These are phyloP conservation scores for Biscutella laevigata DNA, from an alignment of 441 rosid species.

Conservation along the genomic window DNA sequence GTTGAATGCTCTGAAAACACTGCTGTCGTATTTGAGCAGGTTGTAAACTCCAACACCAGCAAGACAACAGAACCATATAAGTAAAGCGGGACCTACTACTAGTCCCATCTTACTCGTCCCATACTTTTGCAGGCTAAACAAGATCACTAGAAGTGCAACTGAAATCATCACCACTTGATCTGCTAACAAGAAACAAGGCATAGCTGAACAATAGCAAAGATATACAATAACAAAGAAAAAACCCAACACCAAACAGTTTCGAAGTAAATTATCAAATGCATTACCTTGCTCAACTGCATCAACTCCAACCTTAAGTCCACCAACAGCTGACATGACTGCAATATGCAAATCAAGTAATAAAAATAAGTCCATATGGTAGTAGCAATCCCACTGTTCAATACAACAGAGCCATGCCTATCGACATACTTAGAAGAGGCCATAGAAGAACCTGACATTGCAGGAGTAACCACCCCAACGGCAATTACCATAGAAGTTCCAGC, in stretches of 20 bases:
- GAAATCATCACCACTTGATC: constrained; percentile 84
- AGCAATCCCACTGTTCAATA: neutral
- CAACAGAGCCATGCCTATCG: constrained; percentile 9
- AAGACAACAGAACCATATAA: constrained; percentile 88
- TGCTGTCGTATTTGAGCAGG: constrained; percentile 62
- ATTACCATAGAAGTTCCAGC: constrained; percentile 94
- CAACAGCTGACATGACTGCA: constrained; percentile 93
- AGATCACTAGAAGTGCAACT: constrained; percentile 78
- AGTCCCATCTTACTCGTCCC: constrained; percentile 98
- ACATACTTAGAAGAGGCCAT: constrained; percentile 21
- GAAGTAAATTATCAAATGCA: too few relatives aligned
- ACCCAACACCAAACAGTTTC: too few relatives aligned
- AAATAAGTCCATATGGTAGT: constrained; percentile 8
- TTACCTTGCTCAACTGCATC: constrained; percentile 70
- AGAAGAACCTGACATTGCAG: constrained; percentile 87
- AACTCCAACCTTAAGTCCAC: constrained; percentile 80
- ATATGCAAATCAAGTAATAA: constrained; percentile 21
- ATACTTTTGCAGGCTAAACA: constrained; percentile 92
- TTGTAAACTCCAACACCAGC: constrained; percentile 82
- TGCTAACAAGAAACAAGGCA: constrained; percentile 25
- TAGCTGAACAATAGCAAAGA: neutral
- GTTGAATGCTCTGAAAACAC: constrained; percentile 84
- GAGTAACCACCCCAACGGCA: constrained; percentile 92
- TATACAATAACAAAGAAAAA: too few relatives aligned
- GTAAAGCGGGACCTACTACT: constrained; percentile 84